These are phyloP conservation scores for Castanea crenata DNA, from an alignment of 306 rosid genomes.

Conservation along the genomic window DNA sequence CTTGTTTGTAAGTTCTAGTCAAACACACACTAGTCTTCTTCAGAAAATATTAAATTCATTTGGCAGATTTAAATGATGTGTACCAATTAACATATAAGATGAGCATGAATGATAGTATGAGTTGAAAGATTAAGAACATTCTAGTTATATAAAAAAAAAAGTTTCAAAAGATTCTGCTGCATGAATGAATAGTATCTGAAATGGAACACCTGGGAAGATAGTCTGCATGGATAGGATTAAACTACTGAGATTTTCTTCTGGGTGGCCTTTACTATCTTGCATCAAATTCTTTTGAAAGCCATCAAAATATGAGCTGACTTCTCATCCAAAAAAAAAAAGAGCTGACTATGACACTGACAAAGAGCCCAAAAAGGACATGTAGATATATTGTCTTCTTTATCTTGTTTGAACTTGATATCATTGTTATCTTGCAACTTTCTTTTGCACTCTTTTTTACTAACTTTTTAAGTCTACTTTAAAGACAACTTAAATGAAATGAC, in stretches of 20 bases:
- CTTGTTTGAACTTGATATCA: neutral
- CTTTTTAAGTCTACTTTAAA: neutral
- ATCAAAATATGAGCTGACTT: conserved; percentile 7
- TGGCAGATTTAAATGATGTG: too few species aligned
- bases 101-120: too few species aligned
- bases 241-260: conserved; percentile 18
- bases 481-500: neutral
- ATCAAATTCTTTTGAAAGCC: conserved; percentile 1
- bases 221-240: neutral
- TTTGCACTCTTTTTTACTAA: neutral
- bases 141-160: too few species aligned
- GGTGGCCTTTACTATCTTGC: neutral
- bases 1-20: too few species aligned
- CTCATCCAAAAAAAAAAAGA: neutral
- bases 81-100: too few species aligned
- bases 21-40: too few species aligned
- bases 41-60: too few species aligned
- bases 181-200: too few species aligned
- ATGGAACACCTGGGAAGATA: neutral
- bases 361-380: conserved; percentile 17
- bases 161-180: too few species aligned
- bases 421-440: neutral
- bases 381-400: neutral
- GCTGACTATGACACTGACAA: conserved; percentile 11
- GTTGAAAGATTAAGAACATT: too few species aligned